phyloP scores from a whole-genome alignment of 2,329 filamentous ascomycete species.

The Ramularia endophylla region DNA sequence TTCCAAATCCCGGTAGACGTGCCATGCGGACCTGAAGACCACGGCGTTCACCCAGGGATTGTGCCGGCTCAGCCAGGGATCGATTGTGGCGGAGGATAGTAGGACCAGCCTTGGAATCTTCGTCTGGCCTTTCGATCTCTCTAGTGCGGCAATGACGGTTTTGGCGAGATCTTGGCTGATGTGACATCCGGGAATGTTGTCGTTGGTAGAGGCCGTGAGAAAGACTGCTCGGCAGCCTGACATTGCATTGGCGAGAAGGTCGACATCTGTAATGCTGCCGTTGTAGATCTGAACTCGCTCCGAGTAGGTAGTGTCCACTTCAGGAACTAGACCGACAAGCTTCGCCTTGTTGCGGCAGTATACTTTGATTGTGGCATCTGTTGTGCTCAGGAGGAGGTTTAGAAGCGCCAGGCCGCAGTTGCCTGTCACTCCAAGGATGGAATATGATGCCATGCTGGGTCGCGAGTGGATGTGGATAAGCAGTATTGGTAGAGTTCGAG shows the following conservation, averaged over 20 bases:
- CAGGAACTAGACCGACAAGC: conserved; percentile 32
- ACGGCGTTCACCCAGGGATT: conserved; percentile 28
- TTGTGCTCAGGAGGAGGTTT: conserved; percentile 32
- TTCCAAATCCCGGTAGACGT: conserved; percentile 36
- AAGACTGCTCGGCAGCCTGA: conserved; percentile 32
- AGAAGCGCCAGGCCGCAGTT: conserved; percentile 42
- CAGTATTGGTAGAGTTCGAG: no score
- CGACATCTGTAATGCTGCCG: conserved; percentile 33
- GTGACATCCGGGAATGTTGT: conserved; percentile 31
- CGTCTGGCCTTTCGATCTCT: conserved; percentile 28
- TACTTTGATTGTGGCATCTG: conserved; percentile 33
- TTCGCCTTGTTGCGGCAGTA: conserved; percentile 43
- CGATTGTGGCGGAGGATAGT: conserved; percentile 40
- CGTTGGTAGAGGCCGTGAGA: conserved; percentile 10
- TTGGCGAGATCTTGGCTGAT: conserved; percentile 32
- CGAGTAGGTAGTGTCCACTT: conserved; percentile 22
- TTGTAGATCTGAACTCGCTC: conserved; percentile 35
- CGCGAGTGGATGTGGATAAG: no score
- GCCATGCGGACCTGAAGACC: conserved; percentile 5
- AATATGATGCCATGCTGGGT: conserved; percentile 16
- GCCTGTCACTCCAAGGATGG: conserved; percentile 28
- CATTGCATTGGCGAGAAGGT: conserved; percentile 35
- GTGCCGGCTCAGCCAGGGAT: conserved; percentile 30
- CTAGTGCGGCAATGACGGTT: conserved; percentile 34
- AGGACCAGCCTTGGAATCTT: conserved; percentile 37